phyloP scores from a whole-genome alignment of 257 asterid genomes.

The Lithospermum erythrorhizon region DNA sequence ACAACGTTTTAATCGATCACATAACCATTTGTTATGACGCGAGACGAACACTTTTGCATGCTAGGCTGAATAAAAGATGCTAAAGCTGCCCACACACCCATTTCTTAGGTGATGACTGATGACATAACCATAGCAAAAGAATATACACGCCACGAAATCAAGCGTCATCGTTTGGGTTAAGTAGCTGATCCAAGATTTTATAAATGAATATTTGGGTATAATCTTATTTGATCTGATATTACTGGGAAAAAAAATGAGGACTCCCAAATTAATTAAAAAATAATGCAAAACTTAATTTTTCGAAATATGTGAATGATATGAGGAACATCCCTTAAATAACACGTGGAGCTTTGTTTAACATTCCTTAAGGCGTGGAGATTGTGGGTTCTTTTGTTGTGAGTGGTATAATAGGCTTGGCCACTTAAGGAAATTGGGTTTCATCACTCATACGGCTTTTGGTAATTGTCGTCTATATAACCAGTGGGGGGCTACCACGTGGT shows the following conservation, averaged over 20 bases:
- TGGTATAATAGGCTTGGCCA: not conserved
- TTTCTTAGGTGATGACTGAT: not conserved
- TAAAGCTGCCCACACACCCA: not conserved
- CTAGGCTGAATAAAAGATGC: constrained; percentile 6
- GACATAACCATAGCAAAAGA: constrained; percentile 10
- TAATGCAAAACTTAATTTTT: too few relatives aligned
- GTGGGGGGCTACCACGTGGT: not conserved
- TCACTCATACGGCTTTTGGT: not conserved
- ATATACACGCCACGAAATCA: too few relatives aligned
- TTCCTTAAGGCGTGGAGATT: constrained; percentile 25
- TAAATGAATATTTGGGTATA: too few relatives aligned
- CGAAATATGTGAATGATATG: too few relatives aligned
- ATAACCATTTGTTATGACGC: too few relatives aligned
- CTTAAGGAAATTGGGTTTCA: not conserved
- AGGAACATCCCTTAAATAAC: too few relatives aligned
- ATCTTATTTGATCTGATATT: too few relatives aligned
- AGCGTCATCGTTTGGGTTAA: not conserved
- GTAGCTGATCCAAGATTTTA: too few relatives aligned
- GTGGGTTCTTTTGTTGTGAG: not conserved
- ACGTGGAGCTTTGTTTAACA: constrained; percentile 14
- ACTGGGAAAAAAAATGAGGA: too few relatives aligned
- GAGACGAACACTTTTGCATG: not conserved
- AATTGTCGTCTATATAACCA: not conserved
- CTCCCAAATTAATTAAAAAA: too few relatives aligned
- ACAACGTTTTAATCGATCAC: too few relatives aligned